Conservation (phyloP, 306 rosid species). For the Astragalus glycyphyllos region DNA sequence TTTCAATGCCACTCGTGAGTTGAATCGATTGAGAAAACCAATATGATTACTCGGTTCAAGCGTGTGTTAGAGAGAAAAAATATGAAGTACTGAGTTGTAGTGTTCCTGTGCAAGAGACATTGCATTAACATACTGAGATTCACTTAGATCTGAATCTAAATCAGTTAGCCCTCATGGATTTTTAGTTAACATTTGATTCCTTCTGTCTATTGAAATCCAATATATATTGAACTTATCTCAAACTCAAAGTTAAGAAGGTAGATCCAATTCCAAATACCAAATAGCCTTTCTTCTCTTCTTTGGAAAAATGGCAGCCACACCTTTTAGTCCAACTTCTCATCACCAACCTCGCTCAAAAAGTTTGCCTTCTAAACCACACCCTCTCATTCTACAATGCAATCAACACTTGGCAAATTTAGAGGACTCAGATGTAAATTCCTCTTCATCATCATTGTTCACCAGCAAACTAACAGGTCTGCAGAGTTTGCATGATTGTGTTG, state of each 20-base stretch:
- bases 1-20: constrained; percentile 38
- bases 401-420: constrained; percentile 51
- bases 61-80: constrained; percentile 35
- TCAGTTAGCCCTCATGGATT: constrained; percentile 45
- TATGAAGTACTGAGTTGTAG: constrained; percentile 41
- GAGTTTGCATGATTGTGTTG: constrained; percentile 48
- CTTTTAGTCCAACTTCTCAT: constrained; percentile 42
- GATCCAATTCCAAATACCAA: constrained; percentile 40
- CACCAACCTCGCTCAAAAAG: constrained; percentile 52
- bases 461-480: constrained; percentile 37
- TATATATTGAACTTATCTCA: constrained; percentile 48
- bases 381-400: constrained; percentile 55
- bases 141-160: constrained; percentile 47
- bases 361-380: constrained; percentile 56
- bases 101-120: constrained; percentile 43
- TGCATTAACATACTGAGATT: constrained; percentile 39
- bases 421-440: constrained; percentile 40
- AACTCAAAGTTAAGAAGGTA: constrained; percentile 17
- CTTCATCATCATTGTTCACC: constrained; percentile 45
- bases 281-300: constrained; percentile 34
- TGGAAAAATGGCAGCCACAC: constrained; percentile 40
- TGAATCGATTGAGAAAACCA: constrained; percentile 24
- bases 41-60: constrained; percentile 26
- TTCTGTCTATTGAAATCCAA: constrained; percentile 39
- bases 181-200: constrained; percentile 41